Evolutionary conservation across 78 protist species (phyloP).

Genomic region (Trichosphaerium sp.): DNA sequence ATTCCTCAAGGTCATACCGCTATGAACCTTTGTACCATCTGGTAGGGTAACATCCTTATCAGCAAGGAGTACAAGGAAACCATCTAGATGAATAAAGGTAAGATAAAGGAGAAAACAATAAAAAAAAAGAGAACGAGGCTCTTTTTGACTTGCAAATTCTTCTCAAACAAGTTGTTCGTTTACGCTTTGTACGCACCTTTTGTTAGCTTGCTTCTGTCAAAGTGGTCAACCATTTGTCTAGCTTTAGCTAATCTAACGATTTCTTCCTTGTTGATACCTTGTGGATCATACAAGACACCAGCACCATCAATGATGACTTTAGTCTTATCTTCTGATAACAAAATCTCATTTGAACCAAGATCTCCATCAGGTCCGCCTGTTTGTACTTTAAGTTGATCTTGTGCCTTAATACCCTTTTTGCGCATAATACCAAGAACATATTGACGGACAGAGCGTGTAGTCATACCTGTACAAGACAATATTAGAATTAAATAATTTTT

Average conservation of each 20-base stretch:
- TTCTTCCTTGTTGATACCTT: conserved; percentile 37
- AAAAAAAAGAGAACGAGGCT: too few relatives aligned
- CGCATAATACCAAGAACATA: conserved; percentile 52
- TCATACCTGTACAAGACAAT: conserved; percentile 87
- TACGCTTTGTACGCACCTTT: too few relatives aligned
- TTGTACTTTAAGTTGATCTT: conserved; percentile 48
- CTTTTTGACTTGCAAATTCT: too few relatives aligned
- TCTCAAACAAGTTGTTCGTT: too few relatives aligned
- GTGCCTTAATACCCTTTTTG: conserved; percentile 21
- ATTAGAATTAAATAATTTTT: conserved; percentile 42
- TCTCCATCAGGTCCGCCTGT: conserved; percentile 95
- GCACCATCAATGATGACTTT: conserved; percentile 69
- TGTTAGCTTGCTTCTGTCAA: conserved; percentile 11
- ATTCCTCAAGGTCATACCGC: conserved; percentile 63
- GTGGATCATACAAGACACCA: conserved; percentile 64
- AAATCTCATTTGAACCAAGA: conserved; percentile 74
- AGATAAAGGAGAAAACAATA: too few relatives aligned
- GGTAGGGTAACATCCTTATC: conserved; percentile 31
- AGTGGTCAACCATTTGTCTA: conserved; percentile 44
- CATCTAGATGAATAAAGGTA: too few relatives aligned
- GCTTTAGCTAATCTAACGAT: conserved; percentile 32
- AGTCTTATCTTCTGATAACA: conserved; percentile 35
- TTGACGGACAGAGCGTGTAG: conserved; percentile 71
- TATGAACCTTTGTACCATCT: conserved; percentile 38
- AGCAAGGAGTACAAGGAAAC: conserved; percentile 37